These are phyloP conservation scores for Staphylotrichum tortipilum DNA, from an alignment of 495 filamentous ascomycete genomes.

Conservation along the genomic window DNA sequence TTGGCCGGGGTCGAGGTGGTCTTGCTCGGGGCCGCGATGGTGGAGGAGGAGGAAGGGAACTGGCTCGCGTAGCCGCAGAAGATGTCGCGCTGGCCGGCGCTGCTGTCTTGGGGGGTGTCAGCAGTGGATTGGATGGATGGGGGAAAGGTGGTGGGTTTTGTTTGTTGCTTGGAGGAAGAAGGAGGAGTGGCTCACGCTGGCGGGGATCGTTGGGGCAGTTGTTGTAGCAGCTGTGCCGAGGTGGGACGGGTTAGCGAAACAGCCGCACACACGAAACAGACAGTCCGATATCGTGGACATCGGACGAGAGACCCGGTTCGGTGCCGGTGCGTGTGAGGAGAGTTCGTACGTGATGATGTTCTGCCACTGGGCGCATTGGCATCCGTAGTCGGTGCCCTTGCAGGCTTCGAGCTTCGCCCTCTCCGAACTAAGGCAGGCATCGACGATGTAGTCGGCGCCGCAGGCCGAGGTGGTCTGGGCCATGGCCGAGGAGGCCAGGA, in stretches of 20 bases:
- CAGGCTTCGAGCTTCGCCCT: constrained; percentile 32
- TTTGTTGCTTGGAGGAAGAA: too few species aligned
- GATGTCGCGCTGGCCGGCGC: constrained; percentile 28
- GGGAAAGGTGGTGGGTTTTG: too few species aligned
- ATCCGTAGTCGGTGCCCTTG: constrained; percentile 29
- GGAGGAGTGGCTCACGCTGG: constrained; percentile 7
- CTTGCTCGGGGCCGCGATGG: constrained; percentile 2
- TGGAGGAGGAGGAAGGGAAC: constrained; percentile 23
- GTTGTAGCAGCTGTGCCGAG: constrained; percentile 33
- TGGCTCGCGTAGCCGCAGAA: constrained; percentile 35
- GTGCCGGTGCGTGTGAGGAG: too few species aligned
- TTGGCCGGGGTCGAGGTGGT: neutral
- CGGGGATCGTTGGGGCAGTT: constrained; percentile 40
- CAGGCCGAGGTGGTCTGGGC: constrained; percentile 24
- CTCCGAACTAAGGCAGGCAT: constrained; percentile 33
- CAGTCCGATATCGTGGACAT: neutral
- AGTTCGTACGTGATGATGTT: constrained; percentile 31
- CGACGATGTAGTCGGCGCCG: constrained; percentile 37
- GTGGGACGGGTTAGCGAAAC: neutral
- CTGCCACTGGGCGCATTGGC: constrained; percentile 29
- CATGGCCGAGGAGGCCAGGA: constrained; percentile 24
- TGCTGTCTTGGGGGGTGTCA: neutral
- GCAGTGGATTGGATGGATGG: neutral
- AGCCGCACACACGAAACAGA: neutral
- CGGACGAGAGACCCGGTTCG: neutral